Percentiles rank a stretch among this genome's conserved stretches.
These are phyloP conservation scores for Fusarium luffae DNA, from an alignment of 2,329 filamentous ascomycete genomes.

Conservation along the genomic window DNA sequence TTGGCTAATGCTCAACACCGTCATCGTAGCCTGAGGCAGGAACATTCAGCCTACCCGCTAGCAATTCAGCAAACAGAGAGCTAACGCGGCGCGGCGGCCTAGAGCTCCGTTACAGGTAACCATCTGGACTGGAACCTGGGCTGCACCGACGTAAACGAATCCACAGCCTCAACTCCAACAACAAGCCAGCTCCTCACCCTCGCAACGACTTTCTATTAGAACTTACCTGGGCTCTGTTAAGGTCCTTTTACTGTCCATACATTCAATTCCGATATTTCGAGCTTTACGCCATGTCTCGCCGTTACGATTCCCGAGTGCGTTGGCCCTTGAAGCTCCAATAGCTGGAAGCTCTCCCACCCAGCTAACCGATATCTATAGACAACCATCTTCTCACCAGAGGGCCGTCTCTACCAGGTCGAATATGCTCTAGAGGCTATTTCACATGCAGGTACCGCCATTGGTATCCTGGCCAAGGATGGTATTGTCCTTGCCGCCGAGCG, in stretches of 20 bases:
- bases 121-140: constrained; percentile 23
- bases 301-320: constrained; percentile 95
- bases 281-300: constrained; percentile 80
- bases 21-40: constrained; percentile 41
- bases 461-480: constrained; percentile 96
- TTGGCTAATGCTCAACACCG: not conserved
- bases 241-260: not conserved
- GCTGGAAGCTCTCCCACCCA: constrained; percentile 36
- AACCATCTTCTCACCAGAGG: constrained; percentile 99
- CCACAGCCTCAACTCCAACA: constrained; percentile 38
- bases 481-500: constrained; percentile 98
- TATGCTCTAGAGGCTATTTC: constrained; percentile 99
- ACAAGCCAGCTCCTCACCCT: constrained; percentile 37
- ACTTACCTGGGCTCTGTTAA: constrained; percentile 9
- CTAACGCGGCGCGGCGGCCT: constrained; percentile 56
- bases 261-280: constrained; percentile 3
- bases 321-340: constrained; percentile 42
- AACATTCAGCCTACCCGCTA: constrained; percentile 21
- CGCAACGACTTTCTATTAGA: constrained; percentile 29
- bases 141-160: constrained; percentile 39
- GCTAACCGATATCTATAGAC: constrained; percentile 69
- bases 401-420: constrained; percentile 98
- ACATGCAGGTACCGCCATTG: constrained; percentile 95
- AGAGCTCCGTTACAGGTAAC: constrained; percentile 53
- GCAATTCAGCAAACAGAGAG: constrained; percentile 41